A percentile compares a stretch with the other conserved stretches of the same genome.
These are phyloP conservation scores for Cadophora sp. DNA, from an alignment of 2,329 filamentous ascomycete genomes.

Conservation along the genomic window DNA sequence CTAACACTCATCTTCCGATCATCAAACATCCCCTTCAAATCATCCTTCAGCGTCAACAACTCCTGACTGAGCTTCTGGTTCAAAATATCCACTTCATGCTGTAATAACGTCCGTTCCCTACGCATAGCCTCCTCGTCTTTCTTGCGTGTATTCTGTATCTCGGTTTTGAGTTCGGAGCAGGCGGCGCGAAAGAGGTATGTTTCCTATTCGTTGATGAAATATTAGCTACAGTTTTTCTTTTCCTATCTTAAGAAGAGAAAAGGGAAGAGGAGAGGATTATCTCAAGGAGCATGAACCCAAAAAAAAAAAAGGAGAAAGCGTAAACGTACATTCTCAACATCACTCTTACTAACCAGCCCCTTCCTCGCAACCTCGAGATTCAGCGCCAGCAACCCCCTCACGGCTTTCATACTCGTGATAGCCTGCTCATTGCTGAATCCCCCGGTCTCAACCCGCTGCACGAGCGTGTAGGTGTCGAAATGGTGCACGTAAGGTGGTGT, in stretches of 20 bases:
- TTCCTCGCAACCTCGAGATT: constrained; percentile 84
- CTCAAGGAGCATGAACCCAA: too few relatives aligned
- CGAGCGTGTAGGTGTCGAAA: constrained; percentile 92
- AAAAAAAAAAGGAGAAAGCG: not conserved
- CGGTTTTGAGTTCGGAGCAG: constrained; percentile 88
- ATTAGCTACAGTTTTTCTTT: not conserved
- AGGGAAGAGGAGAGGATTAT: not conserved
- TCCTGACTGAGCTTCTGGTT: constrained; percentile 87
- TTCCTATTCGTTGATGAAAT: constrained; percentile 56
- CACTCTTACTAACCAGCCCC: constrained; percentile 85
- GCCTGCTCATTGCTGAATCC: constrained; percentile 79
- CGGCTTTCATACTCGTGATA: constrained; percentile 89
- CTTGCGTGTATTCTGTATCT: constrained; percentile 80
- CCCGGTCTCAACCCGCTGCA: constrained; percentile 75
- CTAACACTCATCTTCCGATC: constrained; percentile 92
- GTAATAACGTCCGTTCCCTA: constrained; percentile 82
- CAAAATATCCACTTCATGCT: constrained; percentile 95
- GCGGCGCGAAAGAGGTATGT: constrained; percentile 93
- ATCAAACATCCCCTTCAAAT: constrained; percentile 94
- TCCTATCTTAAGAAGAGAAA: not conserved
- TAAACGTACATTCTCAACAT: constrained; percentile 77
- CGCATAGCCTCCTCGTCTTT: constrained; percentile 81
- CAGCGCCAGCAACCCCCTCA: constrained; percentile 75
- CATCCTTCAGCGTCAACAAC: constrained; percentile 80
- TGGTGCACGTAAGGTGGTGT: constrained; percentile 89